Evolutionary conservation across 1,139 yeast species (phyloP).

Genomic region (Diutina catenulata): DNA sequence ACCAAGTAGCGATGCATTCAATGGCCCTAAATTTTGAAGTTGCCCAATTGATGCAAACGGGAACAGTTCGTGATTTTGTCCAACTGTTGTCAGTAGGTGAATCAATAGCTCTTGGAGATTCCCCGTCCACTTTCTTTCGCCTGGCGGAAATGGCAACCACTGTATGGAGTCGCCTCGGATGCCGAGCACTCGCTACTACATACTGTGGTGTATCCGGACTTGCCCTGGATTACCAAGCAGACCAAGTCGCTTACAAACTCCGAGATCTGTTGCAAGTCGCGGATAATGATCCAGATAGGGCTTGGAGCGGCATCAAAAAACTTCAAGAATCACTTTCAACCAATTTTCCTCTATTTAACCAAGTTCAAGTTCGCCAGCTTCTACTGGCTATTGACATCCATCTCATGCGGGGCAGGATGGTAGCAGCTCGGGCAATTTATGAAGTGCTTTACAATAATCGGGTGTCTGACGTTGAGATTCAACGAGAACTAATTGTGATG

Average conservation of each 20-base stretch:
- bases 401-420: neutral
- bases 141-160: constrained; percentile 1
- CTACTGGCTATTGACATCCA: neutral
- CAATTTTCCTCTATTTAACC: neutral
- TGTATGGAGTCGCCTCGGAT: neutral
- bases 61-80: neutral
- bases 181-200: neutral
- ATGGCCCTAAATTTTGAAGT: constrained; percentile 1
- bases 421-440: neutral
- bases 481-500: neutral
- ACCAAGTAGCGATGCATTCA: neutral
- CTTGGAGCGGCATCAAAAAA: neutral
- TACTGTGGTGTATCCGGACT: neutral
- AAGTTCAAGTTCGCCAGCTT: neutral
- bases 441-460: neutral
- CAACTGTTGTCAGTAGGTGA: constrained; percentile 1
- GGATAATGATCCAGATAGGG: neutral
- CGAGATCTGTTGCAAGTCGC: too few relatives aligned
- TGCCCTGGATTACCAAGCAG: neutral
- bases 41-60: neutral
- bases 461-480: neutral
- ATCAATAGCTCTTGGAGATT: too few relatives aligned
- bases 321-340: neutral
- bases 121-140: neutral
- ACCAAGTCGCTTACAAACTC: neutral